Conservation (phyloP, 208 protist genomes). For the Blastocrithidia nonstop region DNA sequence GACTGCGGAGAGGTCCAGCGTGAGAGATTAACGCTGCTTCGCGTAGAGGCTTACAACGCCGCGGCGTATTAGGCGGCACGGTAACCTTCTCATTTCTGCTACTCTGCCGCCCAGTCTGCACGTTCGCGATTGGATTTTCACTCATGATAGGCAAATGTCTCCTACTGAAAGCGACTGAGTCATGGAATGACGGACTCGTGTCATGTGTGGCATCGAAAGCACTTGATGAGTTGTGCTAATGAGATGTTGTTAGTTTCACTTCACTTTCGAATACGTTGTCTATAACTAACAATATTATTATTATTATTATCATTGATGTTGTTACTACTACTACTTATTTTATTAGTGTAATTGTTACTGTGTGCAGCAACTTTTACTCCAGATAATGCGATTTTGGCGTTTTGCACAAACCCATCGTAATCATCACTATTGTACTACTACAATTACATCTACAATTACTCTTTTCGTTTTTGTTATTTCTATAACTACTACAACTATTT, state of each 20-base stretch:
- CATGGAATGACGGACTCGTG: constrained; percentile 11
- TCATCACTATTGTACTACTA: no score
- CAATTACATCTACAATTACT: no score
- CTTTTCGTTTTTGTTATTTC: no score
- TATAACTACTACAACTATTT: no score
- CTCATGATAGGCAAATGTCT: constrained; percentile 5
- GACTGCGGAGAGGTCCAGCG: background rate
- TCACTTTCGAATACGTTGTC: background rate
- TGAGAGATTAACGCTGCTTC: no score
- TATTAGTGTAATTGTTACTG: background rate
- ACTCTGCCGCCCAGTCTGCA: constrained; percentile 11
- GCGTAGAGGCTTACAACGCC: no score
- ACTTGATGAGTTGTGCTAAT: background rate
- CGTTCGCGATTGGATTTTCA: constrained; percentile 2
- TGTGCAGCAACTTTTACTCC: constrained; percentile 5
- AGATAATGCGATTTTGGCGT: background rate
- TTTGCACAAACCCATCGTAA: no score
- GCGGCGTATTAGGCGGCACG: constrained; percentile 13
- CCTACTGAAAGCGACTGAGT: constrained; percentile 9
- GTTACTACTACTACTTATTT: background rate
- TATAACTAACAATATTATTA: background rate
- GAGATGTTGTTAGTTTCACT: constrained; percentile 1
- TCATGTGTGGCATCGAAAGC: constrained; percentile 24
- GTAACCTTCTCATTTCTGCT: constrained; percentile 17
- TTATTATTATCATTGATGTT: background rate